These are phyloP conservation scores for Nakazawaea pomicola DNA, from an alignment of 805 yeast genomes.

Conservation along the genomic window DNA sequence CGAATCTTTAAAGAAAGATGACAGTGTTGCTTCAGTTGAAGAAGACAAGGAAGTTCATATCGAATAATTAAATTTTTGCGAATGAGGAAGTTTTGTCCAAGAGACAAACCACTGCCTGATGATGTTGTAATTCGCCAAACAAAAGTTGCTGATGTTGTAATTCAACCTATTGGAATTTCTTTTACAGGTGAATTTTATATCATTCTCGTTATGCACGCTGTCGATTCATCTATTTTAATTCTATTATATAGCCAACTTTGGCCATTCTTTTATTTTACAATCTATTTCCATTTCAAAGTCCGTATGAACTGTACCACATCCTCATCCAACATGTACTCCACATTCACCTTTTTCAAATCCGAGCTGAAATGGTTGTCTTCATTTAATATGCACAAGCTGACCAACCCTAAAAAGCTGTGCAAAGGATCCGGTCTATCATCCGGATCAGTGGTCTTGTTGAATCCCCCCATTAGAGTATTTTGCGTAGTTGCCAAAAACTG, in stretches of 20 bases:
- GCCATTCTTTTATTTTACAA: not conserved
- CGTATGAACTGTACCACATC: constrained; percentile 14
- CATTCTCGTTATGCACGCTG: too few species aligned
- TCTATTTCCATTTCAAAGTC: constrained; percentile 8
- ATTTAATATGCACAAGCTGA: constrained; percentile 39
- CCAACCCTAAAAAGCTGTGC: constrained; percentile 60
- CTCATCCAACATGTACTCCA: constrained; percentile 24
- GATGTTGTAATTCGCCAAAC: too few species aligned
- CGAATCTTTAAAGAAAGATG: constrained; percentile 39
- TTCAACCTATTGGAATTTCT: too few species aligned
- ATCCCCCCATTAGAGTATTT: constrained; percentile 67
- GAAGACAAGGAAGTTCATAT: constrained; percentile 64
- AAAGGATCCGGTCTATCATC: constrained; percentile 61
- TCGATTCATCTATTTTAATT: too few species aligned
- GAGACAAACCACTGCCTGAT: too few species aligned
- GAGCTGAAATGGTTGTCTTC: constrained; percentile 15
- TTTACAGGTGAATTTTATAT: too few species aligned
- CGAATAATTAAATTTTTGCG: too few species aligned
- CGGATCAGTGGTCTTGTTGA: constrained; percentile 53
- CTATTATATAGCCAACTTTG: too few species aligned
- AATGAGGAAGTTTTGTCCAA: too few species aligned
- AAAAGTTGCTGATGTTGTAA: too few species aligned
- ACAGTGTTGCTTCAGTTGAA: constrained; percentile 54
- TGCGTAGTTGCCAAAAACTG: constrained; percentile 54
- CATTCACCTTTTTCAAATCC: constrained; percentile 21